These are phyloP conservation scores for Pseudopithomyces chartarum DNA, from an alignment of 2,329 filamentous ascomycete species.

Conservation along the genomic window DNA sequence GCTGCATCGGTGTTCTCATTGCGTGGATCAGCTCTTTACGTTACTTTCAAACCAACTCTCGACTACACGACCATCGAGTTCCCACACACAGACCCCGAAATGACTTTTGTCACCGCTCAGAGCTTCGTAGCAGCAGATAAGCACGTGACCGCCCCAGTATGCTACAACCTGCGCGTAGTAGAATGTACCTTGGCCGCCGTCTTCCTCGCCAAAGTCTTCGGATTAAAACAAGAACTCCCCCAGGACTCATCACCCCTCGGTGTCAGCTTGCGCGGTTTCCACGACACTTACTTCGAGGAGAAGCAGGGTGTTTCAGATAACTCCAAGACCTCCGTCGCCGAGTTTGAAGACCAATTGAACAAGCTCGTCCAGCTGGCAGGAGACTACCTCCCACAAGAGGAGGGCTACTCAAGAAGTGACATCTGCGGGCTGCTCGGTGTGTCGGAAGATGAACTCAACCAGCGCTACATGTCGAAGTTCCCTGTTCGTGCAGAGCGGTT, in stretches of 20 bases:
- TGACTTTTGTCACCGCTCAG: conserved; percentile 92
- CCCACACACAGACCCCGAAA: conserved; percentile 77
- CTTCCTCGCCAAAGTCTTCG: conserved; percentile 64
- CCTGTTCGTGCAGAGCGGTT: conserved; percentile 87
- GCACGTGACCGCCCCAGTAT: conserved; percentile 87
- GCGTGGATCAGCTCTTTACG: conserved; percentile 83
- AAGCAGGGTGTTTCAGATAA: conserved; percentile 54
- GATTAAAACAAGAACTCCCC: conserved; percentile 65
- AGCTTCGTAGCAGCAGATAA: conserved; percentile 95
- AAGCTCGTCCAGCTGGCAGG: conserved; percentile 72
- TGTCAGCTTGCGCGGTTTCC: conserved; percentile 83
- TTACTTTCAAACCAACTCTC: conserved; percentile 83
- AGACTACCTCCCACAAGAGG: conserved; percentile 73
- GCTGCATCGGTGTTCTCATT: conserved; percentile 92
- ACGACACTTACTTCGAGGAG: conserved; percentile 75
- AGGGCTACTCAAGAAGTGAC: conserved; percentile 88
- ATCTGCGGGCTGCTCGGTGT: conserved; percentile 75
- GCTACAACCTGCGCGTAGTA: conserved; percentile 96
- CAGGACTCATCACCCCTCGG: conserved; percentile 82
- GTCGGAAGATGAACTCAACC: conserved; percentile 72
- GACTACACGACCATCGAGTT: conserved; percentile 78
- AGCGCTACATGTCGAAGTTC: conserved; percentile 83
- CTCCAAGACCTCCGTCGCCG: conserved; percentile 50
- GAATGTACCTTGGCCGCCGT: conserved; percentile 89
- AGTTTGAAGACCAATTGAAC: conserved; percentile 67